These are phyloP conservation scores for Curvularia sp. DNA, from an alignment of 2,329 filamentous ascomycete species.

Conservation along the genomic window DNA sequence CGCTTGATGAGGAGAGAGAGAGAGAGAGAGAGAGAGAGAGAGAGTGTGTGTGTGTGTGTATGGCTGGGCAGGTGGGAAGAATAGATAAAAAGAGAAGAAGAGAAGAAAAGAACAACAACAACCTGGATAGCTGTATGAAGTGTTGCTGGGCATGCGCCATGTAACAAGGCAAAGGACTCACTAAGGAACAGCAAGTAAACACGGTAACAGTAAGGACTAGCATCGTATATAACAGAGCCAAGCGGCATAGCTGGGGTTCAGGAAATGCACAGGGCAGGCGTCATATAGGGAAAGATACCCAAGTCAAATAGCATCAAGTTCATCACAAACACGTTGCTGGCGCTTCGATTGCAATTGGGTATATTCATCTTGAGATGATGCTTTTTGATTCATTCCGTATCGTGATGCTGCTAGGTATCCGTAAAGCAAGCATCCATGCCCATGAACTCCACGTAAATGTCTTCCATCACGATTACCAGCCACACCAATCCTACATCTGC, in stretches of 20 bases:
- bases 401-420: conserved; percentile 45
- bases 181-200: neutral
- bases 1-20: conserved; percentile 9
- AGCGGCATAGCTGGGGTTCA: neutral
- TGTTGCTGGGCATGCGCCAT: neutral
- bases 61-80: neutral
- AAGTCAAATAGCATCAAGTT: conserved; percentile 17
- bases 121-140: neutral
- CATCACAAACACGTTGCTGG: conserved; percentile 6
- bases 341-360: conserved; percentile 27
- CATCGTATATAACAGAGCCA: neutral
- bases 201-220: neutral
- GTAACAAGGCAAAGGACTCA: neutral
- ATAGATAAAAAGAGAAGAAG: neutral
- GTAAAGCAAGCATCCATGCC: conserved; percentile 48
- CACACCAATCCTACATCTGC: conserved; percentile 46
- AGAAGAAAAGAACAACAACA: neutral
- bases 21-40: neutral
- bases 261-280: conserved; percentile 7
- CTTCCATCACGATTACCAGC: conserved; percentile 34
- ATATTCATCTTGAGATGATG: conserved; percentile 40
- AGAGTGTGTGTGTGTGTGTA: neutral
- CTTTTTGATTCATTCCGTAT: conserved; percentile 51
- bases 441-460: conserved; percentile 47
- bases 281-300: conserved; percentile 30